phyloP scores from a whole-genome alignment of 257 asterid species.

The Solanum chmielewskii region DNA sequence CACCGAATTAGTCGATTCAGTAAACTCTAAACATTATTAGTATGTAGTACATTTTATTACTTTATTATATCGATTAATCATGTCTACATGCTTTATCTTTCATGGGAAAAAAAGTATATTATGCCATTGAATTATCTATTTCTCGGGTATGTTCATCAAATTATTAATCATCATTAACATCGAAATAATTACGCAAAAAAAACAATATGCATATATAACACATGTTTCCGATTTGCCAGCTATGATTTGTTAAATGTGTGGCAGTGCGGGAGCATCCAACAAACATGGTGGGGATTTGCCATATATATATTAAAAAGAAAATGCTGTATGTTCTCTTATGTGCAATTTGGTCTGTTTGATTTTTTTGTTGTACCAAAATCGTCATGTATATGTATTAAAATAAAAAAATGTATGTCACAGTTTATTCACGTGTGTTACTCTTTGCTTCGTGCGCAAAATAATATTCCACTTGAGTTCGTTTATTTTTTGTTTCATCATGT shows the following conservation, averaged over 20 bases:
- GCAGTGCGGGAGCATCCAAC: background rate
- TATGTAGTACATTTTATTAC: background rate
- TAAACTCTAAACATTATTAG: background rate
- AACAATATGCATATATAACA: background rate
- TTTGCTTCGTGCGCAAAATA: background rate
- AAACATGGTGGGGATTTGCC: background rate
- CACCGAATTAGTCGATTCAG: background rate
- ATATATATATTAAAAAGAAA: no score
- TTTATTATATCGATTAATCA: background rate
- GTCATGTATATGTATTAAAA: background rate
- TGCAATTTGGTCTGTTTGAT: background rate
- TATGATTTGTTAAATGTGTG: background rate
- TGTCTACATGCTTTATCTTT: background rate
- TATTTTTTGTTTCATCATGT: background rate
- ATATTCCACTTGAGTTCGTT: background rate
- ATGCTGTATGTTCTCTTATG: background rate
- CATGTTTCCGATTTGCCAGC: background rate
- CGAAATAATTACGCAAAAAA: background rate
- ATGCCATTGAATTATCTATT: background rate
- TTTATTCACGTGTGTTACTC: background rate
- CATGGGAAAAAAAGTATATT: background rate
- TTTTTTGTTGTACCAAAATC: background rate
- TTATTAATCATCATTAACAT: background rate
- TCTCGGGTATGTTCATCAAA: background rate
- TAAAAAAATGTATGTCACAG: background rate